A percentile compares a stretch with the other conserved stretches of the same genome.
These are phyloP conservation scores for Ophiosphaerella narmari DNA, from an alignment of 2,329 filamentous ascomycete genomes.

Conservation along the genomic window DNA sequence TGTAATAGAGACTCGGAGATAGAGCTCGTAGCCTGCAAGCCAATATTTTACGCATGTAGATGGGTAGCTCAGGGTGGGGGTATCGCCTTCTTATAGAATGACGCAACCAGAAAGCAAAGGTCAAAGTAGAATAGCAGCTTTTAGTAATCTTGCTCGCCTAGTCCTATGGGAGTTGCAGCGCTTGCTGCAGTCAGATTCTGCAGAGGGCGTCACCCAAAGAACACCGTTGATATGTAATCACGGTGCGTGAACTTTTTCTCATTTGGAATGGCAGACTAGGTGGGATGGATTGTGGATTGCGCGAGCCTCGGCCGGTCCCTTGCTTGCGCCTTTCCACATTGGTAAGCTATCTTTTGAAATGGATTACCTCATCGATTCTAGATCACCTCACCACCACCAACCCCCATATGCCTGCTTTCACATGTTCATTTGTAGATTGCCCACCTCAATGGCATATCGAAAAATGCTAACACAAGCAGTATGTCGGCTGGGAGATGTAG, in stretches of 20 bases:
- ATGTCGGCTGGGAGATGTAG: conserved; percentile 8
- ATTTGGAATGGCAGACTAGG: conserved; percentile 6
- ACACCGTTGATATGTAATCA: conserved; percentile 3
- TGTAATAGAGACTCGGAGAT: conserved; percentile 31
- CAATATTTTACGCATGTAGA: conserved; percentile 43
- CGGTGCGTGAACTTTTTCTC: background rate
- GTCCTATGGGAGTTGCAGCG: conserved; percentile 3
- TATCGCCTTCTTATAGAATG: conserved; percentile 33
- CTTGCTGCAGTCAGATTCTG: background rate
- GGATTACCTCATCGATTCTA: conserved; percentile 31
- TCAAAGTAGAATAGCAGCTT: conserved; percentile 15
- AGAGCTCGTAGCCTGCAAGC: conserved; percentile 38
- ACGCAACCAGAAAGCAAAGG: conserved; percentile 29
- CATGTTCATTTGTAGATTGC: conserved; percentile 11
- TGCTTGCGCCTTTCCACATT: conserved; percentile 19
- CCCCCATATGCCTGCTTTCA: conserved; percentile 3
- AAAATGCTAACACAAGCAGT: conserved; percentile 8
- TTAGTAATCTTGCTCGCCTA: conserved; percentile 39
- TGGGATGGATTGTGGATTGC: background rate
- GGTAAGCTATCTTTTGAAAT: conserved; percentile 7
- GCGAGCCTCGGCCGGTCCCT: conserved; percentile 8
- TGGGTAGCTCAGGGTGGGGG: conserved; percentile 17
- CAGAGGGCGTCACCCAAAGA: conserved; percentile 5
- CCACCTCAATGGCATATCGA: background rate
- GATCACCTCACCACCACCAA: conserved; percentile 12